These are phyloP conservation scores for Citrus sp. DNA, from an alignment of 345 rosid species.

Conservation along the genomic window DNA sequence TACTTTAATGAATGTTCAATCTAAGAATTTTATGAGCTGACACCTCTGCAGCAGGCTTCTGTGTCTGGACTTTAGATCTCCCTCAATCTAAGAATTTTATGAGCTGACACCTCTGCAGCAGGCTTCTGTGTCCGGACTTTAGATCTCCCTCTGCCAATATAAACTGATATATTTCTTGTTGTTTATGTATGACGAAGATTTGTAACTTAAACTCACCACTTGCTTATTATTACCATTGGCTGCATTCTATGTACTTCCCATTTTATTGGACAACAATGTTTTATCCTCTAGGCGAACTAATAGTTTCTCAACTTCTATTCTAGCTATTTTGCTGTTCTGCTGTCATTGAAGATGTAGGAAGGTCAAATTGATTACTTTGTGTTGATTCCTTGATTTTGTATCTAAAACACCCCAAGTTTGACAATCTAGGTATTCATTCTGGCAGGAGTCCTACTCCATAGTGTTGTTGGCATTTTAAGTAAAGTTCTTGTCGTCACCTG, in stretches of 20 bases:
- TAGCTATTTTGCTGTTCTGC: background rate
- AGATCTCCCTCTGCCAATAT: background rate
- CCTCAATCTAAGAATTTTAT: background rate
- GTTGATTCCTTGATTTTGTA: background rate
- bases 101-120: background rate
- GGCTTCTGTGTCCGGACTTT: background rate
- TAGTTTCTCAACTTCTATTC: background rate
- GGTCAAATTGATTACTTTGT: background rate
- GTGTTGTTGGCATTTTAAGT: background rate
- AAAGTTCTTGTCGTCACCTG: background rate
- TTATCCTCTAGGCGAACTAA: background rate
- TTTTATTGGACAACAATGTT: background rate
- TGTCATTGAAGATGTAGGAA: background rate
- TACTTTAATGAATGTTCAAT: background rate
- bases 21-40: background rate
- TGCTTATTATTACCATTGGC: background rate
- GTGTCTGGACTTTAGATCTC: background rate
- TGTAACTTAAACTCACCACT: background rate
- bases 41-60: background rate
- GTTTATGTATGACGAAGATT: background rate
- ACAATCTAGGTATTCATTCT: constrained; percentile 5
- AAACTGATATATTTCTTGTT: background rate
- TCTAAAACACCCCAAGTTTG: background rate
- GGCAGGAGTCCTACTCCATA: background rate
- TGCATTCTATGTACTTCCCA: background rate